Base-by-base conservation (phyloP, 257 asterid species). In the Leonotis leonurus region DNA sequence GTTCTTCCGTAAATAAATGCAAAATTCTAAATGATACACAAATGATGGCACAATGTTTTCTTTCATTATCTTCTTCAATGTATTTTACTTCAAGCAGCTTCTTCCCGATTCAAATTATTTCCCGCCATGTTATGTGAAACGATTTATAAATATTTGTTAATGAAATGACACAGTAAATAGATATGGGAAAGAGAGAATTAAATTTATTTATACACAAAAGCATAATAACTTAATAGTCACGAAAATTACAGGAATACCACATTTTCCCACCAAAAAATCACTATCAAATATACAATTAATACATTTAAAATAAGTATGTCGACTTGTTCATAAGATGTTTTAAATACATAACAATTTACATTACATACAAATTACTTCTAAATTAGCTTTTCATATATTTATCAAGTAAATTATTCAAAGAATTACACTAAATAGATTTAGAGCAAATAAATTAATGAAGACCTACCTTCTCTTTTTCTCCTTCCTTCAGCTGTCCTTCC, bases 51-150 rank as follows among this genome's bases (percentile, higher is more conserved):
- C 24, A 89, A 97, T 97, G 97, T 80, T 93, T 93, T 85, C 96
- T 83, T 83, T 93, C 99, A 78, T 93, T 93, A 6, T 83, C 99
- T 74, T 93, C 97, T 82, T 93, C 99, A 17, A 85, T 83, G 52
- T 95, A 85, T 82, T 93, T 93, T 36, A 96, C 97, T 82, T 89
- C 99, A 64, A 89, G 95, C 57, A 93, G 79, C 67, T 89, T 96
- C 74, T 75, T 89, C 33, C 97, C 97, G n/a, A 75, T 52, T 61
- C 96, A 86, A 64, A 93, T 77, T 82, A 97, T 83, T 79, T 93
- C 97, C 99, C 89, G 91, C 62, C 76, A 76, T 40, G 50, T 27
- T 52, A 36, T 61, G 39, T 21, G 63, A 68, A 64, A 67, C 58
- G n/a, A 60, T 48, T 73, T 30, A 66, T 44, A 29, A 48, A 57